Evolutionary conservation across 179 eudicot species (phyloP).

Genomic region (Beta macrorhiza): DNA sequence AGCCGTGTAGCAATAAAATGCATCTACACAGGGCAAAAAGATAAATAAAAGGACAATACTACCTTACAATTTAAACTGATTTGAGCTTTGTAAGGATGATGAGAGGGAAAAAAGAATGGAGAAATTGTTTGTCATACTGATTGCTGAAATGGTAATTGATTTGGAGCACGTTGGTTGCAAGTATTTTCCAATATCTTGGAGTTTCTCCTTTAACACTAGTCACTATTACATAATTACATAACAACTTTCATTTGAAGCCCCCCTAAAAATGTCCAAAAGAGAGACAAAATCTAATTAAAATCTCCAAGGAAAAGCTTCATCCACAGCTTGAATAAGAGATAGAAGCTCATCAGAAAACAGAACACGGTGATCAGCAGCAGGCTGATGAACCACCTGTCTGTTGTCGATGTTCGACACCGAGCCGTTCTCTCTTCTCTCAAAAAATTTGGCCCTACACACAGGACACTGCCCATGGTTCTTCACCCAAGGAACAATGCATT

Average conservation of each 20-base stretch:
- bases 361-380: background rate
- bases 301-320: conserved; percentile 32
- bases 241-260: background rate
- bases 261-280: background rate
- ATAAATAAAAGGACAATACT: too few relatives aligned
- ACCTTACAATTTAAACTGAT: too few relatives aligned
- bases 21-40: too few relatives aligned
- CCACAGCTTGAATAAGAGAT: conserved; percentile 32
- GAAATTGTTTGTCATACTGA: too few relatives aligned
- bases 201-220: too few relatives aligned
- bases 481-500: conserved; percentile 88
- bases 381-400: background rate
- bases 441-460: conserved; percentile 53
- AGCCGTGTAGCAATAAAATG: too few relatives aligned
- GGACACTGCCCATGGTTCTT: conserved; percentile 70
- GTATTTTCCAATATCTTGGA: background rate
- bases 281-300: background rate
- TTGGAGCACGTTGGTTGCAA: too few relatives aligned
- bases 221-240: background rate
- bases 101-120: too few relatives aligned
- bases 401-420: conserved; percentile 10
- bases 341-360: conserved; percentile 23
- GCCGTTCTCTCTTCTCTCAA: conserved; percentile 22
- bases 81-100: too few relatives aligned
- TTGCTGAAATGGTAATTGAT: too few relatives aligned